These are phyloP conservation scores for Xylaria sp. DNA, from an alignment of 2,329 filamentous ascomycete species.

Conservation along the genomic window DNA sequence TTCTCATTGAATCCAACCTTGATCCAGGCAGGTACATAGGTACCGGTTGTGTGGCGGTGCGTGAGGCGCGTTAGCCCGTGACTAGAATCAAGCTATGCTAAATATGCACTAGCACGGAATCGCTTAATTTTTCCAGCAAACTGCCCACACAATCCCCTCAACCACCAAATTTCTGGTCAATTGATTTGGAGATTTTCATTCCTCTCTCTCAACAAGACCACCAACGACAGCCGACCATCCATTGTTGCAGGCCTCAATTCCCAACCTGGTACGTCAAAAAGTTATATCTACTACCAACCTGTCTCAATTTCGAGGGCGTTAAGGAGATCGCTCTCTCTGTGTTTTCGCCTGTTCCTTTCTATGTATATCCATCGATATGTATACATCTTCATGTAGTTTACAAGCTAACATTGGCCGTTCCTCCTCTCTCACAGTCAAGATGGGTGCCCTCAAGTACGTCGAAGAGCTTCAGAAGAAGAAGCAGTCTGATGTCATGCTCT, in stretches of 20 bases:
- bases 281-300: background rate
- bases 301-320: background rate
- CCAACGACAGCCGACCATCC: constrained; percentile 51
- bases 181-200: constrained; percentile 45
- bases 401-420: constrained; percentile 41
- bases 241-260: constrained; percentile 52
- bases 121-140: constrained; percentile 47
- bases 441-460: constrained; percentile 99
- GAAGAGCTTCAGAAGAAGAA: constrained; percentile 99
- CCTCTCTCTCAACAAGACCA: constrained; percentile 44
- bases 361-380: constrained; percentile 5
- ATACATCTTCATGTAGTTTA: constrained; percentile 1
- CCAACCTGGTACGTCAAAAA: constrained; percentile 51
- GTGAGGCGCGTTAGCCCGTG: constrained; percentile 21
- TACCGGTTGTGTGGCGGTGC: background rate
- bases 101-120: constrained; percentile 38
- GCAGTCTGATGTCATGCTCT: constrained; percentile 99
- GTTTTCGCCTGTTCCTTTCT: background rate
- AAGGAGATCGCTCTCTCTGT: background rate
- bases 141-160: constrained; percentile 46
- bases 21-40: background rate
- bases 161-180: constrained; percentile 45
- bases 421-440: constrained; percentile 67
- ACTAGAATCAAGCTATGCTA: constrained; percentile 14
- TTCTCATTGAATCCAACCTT: constrained; percentile 2